Percentiles rank a stretch among this genome's conserved stretches.
phyloP scores from a whole-genome alignment of 1,139 yeast genomes.

The Scheffersomyces segobiensis region DNA sequence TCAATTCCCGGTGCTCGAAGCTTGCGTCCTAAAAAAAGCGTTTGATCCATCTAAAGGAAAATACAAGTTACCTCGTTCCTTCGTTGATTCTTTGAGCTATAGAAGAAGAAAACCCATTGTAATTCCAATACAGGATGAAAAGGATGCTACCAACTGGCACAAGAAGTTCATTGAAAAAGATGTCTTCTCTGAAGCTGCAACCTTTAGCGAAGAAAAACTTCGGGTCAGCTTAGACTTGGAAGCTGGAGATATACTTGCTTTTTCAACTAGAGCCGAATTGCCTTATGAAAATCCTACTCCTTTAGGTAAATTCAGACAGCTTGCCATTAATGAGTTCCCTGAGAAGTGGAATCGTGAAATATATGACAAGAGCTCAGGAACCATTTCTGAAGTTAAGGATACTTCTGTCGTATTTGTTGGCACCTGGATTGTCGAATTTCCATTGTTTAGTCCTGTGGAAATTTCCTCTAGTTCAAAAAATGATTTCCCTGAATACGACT shows the following conservation, averaged over 20 bases:
- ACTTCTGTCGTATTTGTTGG: conserved; percentile 53
- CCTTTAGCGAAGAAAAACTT: conserved; percentile 24
- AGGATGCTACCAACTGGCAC: conserved; percentile 46
- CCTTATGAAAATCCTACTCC: conserved; percentile 96
- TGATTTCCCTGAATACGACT: conserved; percentile 64
- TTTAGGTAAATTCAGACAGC: conserved; percentile 79
- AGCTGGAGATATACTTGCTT: conserved; percentile 75
- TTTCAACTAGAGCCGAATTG: conserved; percentile 63
- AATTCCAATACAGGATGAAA: conserved; percentile 43
- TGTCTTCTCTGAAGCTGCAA: conserved; percentile 17
- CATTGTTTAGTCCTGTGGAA: conserved; percentile 79
- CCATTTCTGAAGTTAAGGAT: conserved; percentile 17
- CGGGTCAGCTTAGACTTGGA: conserved; percentile 38
- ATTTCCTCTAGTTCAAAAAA: conserved; percentile 14
- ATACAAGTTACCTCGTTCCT: conserved; percentile 33
- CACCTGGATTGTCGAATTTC: conserved; percentile 88
- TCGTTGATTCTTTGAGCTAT: conserved; percentile 50
- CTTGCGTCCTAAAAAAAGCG: conserved; percentile 59
- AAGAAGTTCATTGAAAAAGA: conserved; percentile 31
- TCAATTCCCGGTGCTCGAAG: conserved; percentile 69
- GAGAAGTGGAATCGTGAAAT: conserved; percentile 49
- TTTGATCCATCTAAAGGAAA: conserved; percentile 33
- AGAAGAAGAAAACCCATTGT: conserved; percentile 61
- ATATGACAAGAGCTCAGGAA: conserved; percentile 17
- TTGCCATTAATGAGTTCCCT: conserved; percentile 60